Evolutionary conservation across 257 asterid species (phyloP).

Genomic region (Solanum medicagineum): DNA sequence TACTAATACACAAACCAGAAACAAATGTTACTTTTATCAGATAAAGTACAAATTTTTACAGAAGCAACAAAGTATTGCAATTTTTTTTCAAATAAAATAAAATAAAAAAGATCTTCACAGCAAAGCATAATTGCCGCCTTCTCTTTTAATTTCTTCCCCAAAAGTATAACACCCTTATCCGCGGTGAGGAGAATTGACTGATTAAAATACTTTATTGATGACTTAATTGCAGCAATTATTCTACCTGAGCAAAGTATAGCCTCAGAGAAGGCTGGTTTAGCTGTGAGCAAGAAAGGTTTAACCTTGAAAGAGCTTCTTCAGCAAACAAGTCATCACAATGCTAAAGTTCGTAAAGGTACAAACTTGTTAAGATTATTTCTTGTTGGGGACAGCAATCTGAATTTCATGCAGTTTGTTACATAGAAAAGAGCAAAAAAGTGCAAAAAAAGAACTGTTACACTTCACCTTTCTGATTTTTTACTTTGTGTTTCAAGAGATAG

Average conservation of each 20-base stretch:
- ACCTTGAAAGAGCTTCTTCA: constrained; percentile 94
- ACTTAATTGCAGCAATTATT: constrained; percentile 35
- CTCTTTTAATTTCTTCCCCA: not conserved
- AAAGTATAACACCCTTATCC: not conserved
- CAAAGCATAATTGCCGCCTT: not conserved
- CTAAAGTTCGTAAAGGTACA: constrained; percentile 77
- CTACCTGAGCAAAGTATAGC: constrained; percentile 93
- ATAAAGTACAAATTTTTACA: no score
- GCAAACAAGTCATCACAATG: constrained; percentile 86
- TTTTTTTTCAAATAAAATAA: not conserved
- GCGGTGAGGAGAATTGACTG: not conserved
- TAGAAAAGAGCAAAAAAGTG: not conserved
- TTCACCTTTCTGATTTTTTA: not conserved
- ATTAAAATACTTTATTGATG: not conserved
- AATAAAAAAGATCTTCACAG: not conserved
- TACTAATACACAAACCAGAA: constrained; percentile 9
- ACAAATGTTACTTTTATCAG: not conserved
- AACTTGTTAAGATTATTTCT: not conserved
- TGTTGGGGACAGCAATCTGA: not conserved
- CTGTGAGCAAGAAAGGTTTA: constrained; percentile 76
- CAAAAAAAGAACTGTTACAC: not conserved
- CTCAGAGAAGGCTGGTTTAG: constrained; percentile 67
- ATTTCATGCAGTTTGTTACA: not conserved
- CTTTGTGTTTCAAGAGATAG: not conserved
- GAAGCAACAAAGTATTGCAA: not conserved